These are phyloP conservation scores for Verbena officinalis DNA, from an alignment of 257 asterid species.

Conservation along the genomic window DNA sequence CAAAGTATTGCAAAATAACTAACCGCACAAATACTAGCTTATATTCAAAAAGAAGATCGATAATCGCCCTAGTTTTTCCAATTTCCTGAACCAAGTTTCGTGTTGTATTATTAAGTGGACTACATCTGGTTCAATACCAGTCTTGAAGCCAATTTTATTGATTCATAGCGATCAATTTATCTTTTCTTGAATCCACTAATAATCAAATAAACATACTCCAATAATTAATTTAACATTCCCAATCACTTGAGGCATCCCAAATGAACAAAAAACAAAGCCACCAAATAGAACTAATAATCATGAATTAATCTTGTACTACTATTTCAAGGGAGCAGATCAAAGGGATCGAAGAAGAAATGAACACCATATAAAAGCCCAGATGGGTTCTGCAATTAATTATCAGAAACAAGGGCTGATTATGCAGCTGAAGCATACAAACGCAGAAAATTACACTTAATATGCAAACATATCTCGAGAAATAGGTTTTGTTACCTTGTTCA, in stretches of 20 bases:
- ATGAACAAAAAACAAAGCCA: not conserved
- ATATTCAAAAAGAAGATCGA: slow-evolving; percentile 7
- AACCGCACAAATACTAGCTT: slow-evolving; percentile 3
- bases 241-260: not conserved
- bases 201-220: not conserved
- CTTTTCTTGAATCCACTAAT: not conserved
- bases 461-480: not conserved
- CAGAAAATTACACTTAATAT: slow-evolving; percentile 4
- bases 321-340: not conserved
- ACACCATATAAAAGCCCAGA: not conserved
- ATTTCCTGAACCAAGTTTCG: not conserved
- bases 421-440: not conserved
- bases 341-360: slow-evolving; percentile 2
- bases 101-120: not conserved
- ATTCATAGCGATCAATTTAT: not conserved
- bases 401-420: not conserved
- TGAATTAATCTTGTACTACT: not conserved
- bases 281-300: not conserved
- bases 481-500: slow-evolving; percentile 44
- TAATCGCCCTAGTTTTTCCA: not conserved
- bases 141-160: not conserved
- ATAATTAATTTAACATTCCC: too few relatives aligned
- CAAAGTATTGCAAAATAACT: not conserved
- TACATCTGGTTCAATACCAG: not conserved
- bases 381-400: not conserved